Percentiles rank a stretch among this genome's conserved stretches.
These are phyloP conservation scores for Fusarium begoniae DNA, from an alignment of 2,329 filamentous ascomycete species.

Conservation along the genomic window DNA sequence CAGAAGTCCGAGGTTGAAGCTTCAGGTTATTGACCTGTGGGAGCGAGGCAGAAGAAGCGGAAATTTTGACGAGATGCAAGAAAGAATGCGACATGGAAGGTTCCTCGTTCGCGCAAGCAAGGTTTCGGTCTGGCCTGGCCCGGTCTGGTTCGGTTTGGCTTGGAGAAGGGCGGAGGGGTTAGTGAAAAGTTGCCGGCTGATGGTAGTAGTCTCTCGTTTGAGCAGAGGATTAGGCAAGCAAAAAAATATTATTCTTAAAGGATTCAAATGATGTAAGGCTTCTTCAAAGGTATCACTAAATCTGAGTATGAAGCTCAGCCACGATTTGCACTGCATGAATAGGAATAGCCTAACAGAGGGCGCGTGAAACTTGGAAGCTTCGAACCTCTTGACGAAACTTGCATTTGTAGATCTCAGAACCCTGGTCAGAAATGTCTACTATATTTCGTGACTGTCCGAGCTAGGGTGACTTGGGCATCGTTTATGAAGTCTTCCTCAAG, in stretches of 20 bases:
- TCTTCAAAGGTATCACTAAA: neutral
- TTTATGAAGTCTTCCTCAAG: neutral
- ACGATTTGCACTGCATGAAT: neutral
- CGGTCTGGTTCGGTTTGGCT: constrained; percentile 13
- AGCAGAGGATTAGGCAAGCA: neutral
- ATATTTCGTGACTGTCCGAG: neutral
- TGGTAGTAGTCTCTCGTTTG: neutral
- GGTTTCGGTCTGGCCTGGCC: constrained; percentile 2
- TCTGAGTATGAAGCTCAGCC: neutral
- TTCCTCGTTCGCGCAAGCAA: constrained; percentile 3
- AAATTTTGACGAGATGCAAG: constrained; percentile 18
- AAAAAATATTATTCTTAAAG: neutral
- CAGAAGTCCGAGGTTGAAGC: neutral
- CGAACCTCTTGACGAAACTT: neutral
- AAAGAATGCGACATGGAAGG: constrained; percentile 12
- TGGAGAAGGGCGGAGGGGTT: constrained; percentile 29
- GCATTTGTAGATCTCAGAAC: neutral
- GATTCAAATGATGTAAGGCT: neutral
- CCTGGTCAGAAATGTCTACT: neutral
- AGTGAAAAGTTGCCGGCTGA: constrained; percentile 3
- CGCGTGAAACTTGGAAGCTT: neutral
- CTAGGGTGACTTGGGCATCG: neutral
- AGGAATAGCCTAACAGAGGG: neutral
- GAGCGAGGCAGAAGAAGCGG: neutral
- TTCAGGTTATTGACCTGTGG: neutral